Conservation (phyloP, 148 eudicot genomes). For the Salicornia ramosissima region DNA sequence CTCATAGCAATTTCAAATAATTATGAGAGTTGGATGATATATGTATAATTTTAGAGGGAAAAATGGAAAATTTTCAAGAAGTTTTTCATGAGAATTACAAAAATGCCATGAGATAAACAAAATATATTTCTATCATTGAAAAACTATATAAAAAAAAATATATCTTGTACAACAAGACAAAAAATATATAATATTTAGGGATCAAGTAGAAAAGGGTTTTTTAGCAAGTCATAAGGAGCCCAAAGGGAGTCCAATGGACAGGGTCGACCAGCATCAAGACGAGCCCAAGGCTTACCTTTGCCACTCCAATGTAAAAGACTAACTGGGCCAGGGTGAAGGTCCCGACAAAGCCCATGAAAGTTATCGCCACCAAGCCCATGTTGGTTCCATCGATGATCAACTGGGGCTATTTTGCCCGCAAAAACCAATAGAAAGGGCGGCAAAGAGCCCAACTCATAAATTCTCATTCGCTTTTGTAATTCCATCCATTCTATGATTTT, state of each 20-base stretch:
- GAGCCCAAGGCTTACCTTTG: conserved; percentile 89
- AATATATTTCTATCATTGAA: no score
- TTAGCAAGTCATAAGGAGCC: conserved; percentile 84
- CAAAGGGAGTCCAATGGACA: conserved; percentile 86
- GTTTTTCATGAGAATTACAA: no score
- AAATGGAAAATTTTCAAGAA: no score
- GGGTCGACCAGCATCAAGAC: conserved; percentile 59
- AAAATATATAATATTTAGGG: background rate
- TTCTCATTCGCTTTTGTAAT: conserved; percentile 82
- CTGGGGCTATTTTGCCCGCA: conserved; percentile 76
- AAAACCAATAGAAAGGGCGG: conserved; percentile 90
- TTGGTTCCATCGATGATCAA: conserved; percentile 90
- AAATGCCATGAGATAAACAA: no score
- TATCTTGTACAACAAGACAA: no score
- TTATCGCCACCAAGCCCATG: conserved; percentile 97
- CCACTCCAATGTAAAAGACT: conserved; percentile 96
- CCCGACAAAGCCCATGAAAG: conserved; percentile 69
- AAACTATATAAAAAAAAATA: no score
- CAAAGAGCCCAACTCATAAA: conserved; percentile 81
- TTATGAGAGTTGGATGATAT: no score
- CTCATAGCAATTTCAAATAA: no score
- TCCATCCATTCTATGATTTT: conserved; percentile 91
- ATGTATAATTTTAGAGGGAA: no score
- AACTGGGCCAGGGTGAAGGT: conserved; percentile 88
- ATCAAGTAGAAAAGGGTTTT: conserved; percentile 18